Evolutionary conservation across 345 rosid species (phyloP).

Genomic region (Combretum micranthum): DNA sequence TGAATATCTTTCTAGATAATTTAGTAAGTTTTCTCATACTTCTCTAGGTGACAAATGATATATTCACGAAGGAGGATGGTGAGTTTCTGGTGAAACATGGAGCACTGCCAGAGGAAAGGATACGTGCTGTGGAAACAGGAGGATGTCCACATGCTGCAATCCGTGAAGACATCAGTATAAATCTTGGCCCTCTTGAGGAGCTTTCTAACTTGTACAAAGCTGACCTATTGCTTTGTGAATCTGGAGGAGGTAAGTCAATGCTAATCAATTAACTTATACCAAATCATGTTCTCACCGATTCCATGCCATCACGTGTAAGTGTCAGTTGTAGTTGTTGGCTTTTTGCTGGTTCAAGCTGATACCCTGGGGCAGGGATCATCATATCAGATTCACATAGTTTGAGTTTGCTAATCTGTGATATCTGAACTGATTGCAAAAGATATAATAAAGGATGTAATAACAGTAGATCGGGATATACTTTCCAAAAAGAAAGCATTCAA

Average conservation of each 20-base stretch:
- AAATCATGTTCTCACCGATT: background rate
- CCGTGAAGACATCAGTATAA: conserved; percentile 96
- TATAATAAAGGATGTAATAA: no score
- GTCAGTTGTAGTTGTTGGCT: no score
- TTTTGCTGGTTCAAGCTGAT: no score
- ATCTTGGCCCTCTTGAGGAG: conserved; percentile 97
- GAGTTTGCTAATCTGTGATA: no score
- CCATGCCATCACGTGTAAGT: no score
- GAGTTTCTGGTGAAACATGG: conserved; percentile 91
- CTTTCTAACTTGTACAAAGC: conserved; percentile 77
- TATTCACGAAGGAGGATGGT: conserved; percentile 95
- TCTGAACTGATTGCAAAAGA: no score
- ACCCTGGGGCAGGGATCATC: no score
- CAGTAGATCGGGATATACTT: no score
- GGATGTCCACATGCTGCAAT: conserved; percentile 99
- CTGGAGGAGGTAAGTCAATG: conserved; percentile 73
- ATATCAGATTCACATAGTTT: no score
- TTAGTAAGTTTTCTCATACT: background rate
- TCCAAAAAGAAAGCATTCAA: no score
- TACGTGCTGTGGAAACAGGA: conserved; percentile 92
- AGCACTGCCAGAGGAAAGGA: conserved; percentile 89
- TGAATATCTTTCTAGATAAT: no score
- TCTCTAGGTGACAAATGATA: conserved; percentile 88
- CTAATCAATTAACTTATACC: background rate
- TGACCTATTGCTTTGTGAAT: conserved; percentile 90